Percentiles rank a stretch among this genome's conserved stretches.
Conservation (phyloP, 164 flowering plant species). For the Liriodendron chinense region DNA sequence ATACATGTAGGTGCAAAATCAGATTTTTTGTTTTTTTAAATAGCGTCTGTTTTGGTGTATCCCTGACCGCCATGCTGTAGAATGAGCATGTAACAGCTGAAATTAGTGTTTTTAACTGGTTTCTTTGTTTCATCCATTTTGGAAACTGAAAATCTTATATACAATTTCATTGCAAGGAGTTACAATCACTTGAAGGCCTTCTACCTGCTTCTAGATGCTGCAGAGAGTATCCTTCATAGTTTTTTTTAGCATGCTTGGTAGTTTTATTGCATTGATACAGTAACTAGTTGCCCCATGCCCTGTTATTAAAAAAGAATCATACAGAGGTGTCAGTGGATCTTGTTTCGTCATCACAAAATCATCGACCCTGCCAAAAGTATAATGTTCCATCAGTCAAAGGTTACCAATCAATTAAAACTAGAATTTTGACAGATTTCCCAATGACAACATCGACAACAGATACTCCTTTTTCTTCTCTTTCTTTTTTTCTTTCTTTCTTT, state of each 20-base stretch:
- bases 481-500: too few species aligned
- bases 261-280: slow-evolving; percentile 35
- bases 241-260: too few species aligned
- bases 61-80: neutral
- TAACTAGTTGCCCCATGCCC: slow-evolving; percentile 9
- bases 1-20: too few species aligned
- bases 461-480: too few species aligned
- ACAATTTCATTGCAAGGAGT: slow-evolving; percentile 27
- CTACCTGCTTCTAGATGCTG: slow-evolving; percentile 74
- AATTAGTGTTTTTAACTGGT: neutral
- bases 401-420: too few species aligned
- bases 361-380: too few species aligned
- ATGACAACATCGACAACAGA: slow-evolving; percentile 57
- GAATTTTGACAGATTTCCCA: too few species aligned
- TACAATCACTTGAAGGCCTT: slow-evolving; percentile 51
- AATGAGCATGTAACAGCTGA: neutral
- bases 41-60: too few species aligned
- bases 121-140: neutral
- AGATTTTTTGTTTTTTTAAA: too few species aligned
- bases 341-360: neutral
- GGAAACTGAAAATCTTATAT: neutral
- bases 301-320: neutral
- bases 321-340: neutral
- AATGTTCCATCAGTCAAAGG: too few species aligned
- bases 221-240: slow-evolving; percentile 97